Conservation (phyloP, 2,329 filamentous ascomycete species). For the Aspergillus intermedius region DNA sequence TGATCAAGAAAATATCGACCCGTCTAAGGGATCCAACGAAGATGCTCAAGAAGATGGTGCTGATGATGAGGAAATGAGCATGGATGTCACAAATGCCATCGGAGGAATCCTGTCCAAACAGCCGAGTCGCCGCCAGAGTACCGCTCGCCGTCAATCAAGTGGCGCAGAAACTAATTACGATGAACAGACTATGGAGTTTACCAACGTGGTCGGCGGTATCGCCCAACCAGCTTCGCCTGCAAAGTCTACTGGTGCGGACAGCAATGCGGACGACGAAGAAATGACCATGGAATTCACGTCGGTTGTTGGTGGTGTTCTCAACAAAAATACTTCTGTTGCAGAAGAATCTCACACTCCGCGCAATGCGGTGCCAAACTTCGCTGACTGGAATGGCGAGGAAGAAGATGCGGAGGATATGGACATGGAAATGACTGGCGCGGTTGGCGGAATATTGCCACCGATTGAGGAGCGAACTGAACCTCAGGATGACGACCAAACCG, state of each 20-base stretch:
- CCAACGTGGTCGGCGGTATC: constrained; percentile 39
- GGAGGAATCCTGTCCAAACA: constrained; percentile 64
- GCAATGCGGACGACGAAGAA: constrained; percentile 35
- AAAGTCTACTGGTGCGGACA: constrained; percentile 22
- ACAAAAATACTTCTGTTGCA: constrained; percentile 16
- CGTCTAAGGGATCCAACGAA: constrained; percentile 16
- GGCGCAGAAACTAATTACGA: constrained; percentile 41
- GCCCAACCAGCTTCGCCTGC: constrained; percentile 19
- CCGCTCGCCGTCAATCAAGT: constrained; percentile 38
- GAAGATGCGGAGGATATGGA: constrained; percentile 28
- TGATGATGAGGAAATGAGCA: constrained; percentile 68
- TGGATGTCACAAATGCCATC: constrained; percentile 84
- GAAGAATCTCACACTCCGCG: constrained; percentile 10
- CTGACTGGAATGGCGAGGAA: constrained; percentile 20
- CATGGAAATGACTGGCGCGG: constrained; percentile 56
- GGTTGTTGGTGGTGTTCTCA: constrained; percentile 38
- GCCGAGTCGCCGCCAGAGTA: constrained; percentile 25
- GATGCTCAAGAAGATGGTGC: constrained; percentile 29
- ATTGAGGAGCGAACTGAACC: constrained; percentile 34
- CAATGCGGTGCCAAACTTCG: constrained; percentile 15
- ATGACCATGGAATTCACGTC: constrained; percentile 46
- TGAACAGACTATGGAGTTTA: constrained; percentile 44
- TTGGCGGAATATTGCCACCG: constrained; percentile 39
- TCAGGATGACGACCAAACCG: constrained; percentile 41
- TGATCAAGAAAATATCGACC: constrained; percentile 42